Evolutionary conservation across 768 basidiomycete species (phyloP), one percentile per base, ranked within the genome.

Genomic region (Brasilioporus rufonigricans): DNA sequence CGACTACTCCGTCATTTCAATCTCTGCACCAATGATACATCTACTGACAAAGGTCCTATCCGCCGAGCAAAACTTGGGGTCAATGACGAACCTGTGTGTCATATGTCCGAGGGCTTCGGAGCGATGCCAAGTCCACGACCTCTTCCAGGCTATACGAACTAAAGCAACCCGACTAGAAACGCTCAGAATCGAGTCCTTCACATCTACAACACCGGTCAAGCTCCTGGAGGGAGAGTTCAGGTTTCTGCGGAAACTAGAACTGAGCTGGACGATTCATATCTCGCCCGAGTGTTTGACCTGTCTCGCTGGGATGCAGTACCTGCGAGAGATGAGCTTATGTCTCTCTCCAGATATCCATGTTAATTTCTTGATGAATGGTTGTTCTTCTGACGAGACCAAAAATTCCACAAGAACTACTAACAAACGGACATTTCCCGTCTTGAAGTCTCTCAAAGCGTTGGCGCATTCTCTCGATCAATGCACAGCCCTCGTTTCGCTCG

Each of bases 381-480:
- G 47, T 61, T 48, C 50, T 19, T 5, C 41, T 39, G 12, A 47
- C 9, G 21, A 18, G 40, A n/a, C 26, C 23, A 4, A 48, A 21
- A 19, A 14, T 48, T n/a, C 12, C 26, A 19, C 48, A 50, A 41
- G 14, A 11, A 23, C 10, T 4, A 31, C 40, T 14, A 13, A 16
- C 40, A 46, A 53, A 44, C 59, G 40, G 39, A 59, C 57, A 4
- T 72, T 71, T 44, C 61, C 65, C 5, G 45, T 41, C 43, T 48
- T 71, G 32, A 66, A 43, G 38, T 53, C 46, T n/a, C 36, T 72
- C 45, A 71, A 62, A 32, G 50, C 71, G 45, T 29, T 47, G 43
- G 60, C 69, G 21, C 24, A 58, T 24, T 58, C 61, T 18, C 71
- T 72, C 14, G 58, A 62, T 3, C 68, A 68, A 50, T 72, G 71